A percentile compares a stretch with the other conserved stretches of the same genome.
These are phyloP conservation scores for Xylaria cubensis DNA, from an alignment of 495 filamentous ascomycete species.

Conservation along the genomic window DNA sequence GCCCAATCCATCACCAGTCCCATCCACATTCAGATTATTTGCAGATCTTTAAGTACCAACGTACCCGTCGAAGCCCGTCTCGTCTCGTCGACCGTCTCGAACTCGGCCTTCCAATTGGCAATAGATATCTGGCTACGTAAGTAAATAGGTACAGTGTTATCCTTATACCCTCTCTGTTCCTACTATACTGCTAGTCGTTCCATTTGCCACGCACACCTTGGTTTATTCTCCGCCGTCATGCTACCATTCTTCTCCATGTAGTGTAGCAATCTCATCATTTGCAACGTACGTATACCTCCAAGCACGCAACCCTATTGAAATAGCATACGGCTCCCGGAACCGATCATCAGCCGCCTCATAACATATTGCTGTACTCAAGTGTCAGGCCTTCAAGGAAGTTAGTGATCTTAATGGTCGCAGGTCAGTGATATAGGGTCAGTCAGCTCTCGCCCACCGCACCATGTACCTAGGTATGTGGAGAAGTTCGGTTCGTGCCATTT, in stretches of 20 bases:
- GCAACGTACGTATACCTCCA: neutral
- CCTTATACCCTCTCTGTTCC: conserved; percentile 3
- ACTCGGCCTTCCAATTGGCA: neutral
- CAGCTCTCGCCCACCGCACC: neutral
- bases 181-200: neutral
- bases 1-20: conserved; percentile 21
- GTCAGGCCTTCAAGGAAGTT: neutral
- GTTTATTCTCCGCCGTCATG: conserved; percentile 17
- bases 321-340: neutral
- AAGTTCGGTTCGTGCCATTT: conserved; percentile 14
- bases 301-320: neutral
- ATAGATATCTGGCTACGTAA: too few relatives aligned
- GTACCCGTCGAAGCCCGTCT: conserved; percentile 1
- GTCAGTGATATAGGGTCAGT: neutral
- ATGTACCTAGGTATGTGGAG: conserved; percentile 6
- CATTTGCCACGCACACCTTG: conserved; percentile 24
- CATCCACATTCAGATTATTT: conserved; percentile 28
- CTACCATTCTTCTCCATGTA: conserved; percentile 3
- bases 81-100: conserved; percentile 3
- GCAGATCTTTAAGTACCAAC: conserved; percentile 27
- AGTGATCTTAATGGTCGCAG: neutral
- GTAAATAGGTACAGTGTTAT: neutral
- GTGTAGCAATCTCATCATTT: neutral
- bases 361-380: neutral
- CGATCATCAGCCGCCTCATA: neutral